A percentile compares a stretch with the other conserved stretches of the same genome.
phyloP scores from a whole-genome alignment of 2,329 filamentous ascomycete genomes.

The Fusarium poae region DNA sequence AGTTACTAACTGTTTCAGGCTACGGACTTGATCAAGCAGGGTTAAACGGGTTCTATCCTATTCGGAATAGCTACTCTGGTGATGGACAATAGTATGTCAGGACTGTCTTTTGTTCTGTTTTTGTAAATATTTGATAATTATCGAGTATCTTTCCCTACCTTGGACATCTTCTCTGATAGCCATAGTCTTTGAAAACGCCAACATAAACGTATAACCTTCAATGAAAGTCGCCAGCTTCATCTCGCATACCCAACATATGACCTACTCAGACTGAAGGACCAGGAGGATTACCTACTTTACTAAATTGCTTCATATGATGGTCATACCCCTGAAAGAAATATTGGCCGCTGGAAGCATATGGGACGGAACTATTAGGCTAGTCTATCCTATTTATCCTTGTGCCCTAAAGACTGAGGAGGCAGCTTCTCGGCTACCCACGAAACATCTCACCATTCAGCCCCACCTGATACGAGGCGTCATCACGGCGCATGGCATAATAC shows the following conservation, averaged over 20 bases:
- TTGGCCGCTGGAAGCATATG: no score
- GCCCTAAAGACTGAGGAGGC: no score
- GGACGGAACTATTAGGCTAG: no score
- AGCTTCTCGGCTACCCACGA: background rate
- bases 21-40: constrained; percentile 33
- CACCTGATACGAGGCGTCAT: background rate
- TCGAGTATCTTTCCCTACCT: no score
- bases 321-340: no score
- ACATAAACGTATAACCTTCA: background rate
- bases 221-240: background rate
- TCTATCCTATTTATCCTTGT: no score
- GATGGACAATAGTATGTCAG: accelerated
- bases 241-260: background rate
- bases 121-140: background rate
- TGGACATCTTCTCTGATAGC: accelerated
- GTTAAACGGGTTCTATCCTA: background rate
- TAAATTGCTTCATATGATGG: background rate
- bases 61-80: background rate
- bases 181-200: no score
- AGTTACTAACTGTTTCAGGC: constrained; percentile 12
- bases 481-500: no score
- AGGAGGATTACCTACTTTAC: background rate
- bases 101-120: background rate
- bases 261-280: background rate
- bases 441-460: background rate